Evolutionary conservation across 768 basidiomycete genomes (phyloP).

Genomic region (Phaeotremella fagi): DNA sequence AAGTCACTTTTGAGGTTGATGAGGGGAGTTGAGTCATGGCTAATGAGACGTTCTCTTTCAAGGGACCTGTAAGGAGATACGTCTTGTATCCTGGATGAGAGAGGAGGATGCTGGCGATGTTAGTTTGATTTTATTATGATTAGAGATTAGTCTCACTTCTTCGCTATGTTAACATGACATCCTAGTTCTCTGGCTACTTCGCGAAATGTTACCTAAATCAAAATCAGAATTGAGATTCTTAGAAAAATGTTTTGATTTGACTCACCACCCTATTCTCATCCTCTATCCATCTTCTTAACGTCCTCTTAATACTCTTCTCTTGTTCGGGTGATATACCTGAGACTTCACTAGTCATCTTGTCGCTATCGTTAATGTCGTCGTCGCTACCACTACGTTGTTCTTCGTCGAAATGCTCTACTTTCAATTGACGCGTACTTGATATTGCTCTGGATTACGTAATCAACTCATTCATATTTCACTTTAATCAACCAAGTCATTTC

Average conservation of each 20-base stretch:
- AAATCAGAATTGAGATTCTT: no score
- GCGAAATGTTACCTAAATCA: conserved; percentile 41
- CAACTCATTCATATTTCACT: neutral
- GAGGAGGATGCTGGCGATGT: conserved; percentile 9
- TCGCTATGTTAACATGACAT: conserved; percentile 39
- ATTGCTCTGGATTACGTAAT: no score
- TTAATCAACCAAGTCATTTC: neutral
- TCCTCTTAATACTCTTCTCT: conserved; percentile 14
- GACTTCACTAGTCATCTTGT: neutral
- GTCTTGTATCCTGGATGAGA: conserved; percentile 16
- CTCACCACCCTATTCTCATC: conserved; percentile 32
- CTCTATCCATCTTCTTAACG: conserved; percentile 34
- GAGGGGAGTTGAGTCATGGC: conserved; percentile 18
- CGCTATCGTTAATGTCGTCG: no score
- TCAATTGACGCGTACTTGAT: no score
- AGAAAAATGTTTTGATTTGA: no score
- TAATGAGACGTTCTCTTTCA: conserved; percentile 14
- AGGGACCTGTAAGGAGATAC: conserved; percentile 35
- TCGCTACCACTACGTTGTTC: neutral
- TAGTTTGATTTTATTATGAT: neutral
- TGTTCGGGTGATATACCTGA: conserved; percentile 16
- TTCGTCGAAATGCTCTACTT: no score
- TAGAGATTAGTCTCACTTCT: conserved; percentile 31
- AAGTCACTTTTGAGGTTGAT: conserved; percentile 5
- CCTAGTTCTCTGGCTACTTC: conserved; percentile 35